Evolutionary conservation across 176 grass and related monocot species (phyloP).

Genomic region (Guadua angustifolia): DNA sequence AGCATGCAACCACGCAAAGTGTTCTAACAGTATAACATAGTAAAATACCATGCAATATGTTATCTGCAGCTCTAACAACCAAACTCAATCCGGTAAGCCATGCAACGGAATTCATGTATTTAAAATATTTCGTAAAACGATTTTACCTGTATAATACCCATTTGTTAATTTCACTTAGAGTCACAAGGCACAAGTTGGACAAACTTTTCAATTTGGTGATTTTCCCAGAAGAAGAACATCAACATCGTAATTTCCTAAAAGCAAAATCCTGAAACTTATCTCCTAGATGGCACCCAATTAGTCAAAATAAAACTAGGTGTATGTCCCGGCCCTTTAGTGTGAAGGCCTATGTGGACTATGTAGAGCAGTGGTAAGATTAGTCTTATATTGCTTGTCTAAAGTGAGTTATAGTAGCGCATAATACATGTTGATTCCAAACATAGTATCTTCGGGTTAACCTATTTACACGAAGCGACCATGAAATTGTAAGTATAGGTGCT

Average conservation of each 20-base stretch:
- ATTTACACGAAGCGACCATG: too few species aligned
- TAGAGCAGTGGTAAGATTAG: too few species aligned
- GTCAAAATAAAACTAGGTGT: neutral
- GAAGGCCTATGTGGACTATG: too few species aligned
- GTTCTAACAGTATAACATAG: neutral
- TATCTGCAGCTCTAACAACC: neutral
- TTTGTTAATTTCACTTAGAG: neutral
- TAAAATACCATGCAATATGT: too few species aligned
- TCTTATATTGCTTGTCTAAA: too few species aligned
- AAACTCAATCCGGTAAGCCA: neutral
- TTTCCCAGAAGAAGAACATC: neutral
- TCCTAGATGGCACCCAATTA: neutral
- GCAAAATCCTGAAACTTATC: neutral
- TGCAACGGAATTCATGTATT: neutral
- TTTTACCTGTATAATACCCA: neutral
- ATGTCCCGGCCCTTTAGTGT: too few species aligned
- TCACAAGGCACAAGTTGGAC: neutral
- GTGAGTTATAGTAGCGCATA: too few species aligned
- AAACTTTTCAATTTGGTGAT: conserved; percentile 6
- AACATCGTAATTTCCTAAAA: neutral
- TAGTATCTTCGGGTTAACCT: too few species aligned
- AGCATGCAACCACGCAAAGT: neutral
- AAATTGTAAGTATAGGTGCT: too few species aligned
- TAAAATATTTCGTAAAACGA: neutral
- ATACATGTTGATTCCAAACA: too few species aligned